These are phyloP conservation scores for Ascochyta pisi DNA, from an alignment of 2,329 filamentous ascomycete genomes.

Conservation along the genomic window DNA sequence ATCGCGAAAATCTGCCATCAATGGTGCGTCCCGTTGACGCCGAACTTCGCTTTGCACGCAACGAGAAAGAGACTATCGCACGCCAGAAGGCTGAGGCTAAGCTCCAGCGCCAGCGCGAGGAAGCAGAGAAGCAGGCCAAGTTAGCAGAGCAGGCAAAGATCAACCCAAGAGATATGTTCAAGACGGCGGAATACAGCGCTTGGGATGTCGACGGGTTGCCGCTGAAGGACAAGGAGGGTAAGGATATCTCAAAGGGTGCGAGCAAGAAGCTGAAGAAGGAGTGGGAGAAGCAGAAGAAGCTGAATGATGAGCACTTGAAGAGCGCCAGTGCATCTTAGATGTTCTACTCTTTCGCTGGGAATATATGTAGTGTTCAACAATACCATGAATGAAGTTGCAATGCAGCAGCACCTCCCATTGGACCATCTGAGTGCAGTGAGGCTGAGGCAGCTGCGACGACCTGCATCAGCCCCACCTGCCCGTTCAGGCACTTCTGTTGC, in stretches of 20 bases:
- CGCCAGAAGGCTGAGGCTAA: slow-evolving; percentile 54
- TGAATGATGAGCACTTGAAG: slow-evolving; percentile 63
- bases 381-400: not conserved
- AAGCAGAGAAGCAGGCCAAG: slow-evolving; percentile 61
- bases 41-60: slow-evolving; percentile 60
- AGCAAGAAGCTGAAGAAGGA: slow-evolving; percentile 86
- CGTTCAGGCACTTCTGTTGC: no score
- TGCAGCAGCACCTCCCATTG: no score
- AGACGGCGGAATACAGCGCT: slow-evolving; percentile 67
- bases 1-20: slow-evolving; percentile 74
- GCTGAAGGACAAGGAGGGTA: slow-evolving; percentile 76
- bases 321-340: slow-evolving; percentile 6
- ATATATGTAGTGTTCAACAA: not conserved
- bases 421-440: not conserved
- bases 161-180: slow-evolving; percentile 66
- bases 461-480: not conserved
- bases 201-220: slow-evolving; percentile 88
- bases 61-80: slow-evolving; percentile 60
- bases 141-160: slow-evolving; percentile 64
- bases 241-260: slow-evolving; percentile 80
- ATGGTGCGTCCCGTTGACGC: slow-evolving; percentile 73
- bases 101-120: slow-evolving; percentile 65
- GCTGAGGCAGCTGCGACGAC: not conserved
- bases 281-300: slow-evolving; percentile 89
- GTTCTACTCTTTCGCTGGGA: not conserved